These are phyloP conservation scores for Diaporthe caulivora DNA, from an alignment of 2,329 filamentous ascomycete genomes.

Conservation along the genomic window DNA sequence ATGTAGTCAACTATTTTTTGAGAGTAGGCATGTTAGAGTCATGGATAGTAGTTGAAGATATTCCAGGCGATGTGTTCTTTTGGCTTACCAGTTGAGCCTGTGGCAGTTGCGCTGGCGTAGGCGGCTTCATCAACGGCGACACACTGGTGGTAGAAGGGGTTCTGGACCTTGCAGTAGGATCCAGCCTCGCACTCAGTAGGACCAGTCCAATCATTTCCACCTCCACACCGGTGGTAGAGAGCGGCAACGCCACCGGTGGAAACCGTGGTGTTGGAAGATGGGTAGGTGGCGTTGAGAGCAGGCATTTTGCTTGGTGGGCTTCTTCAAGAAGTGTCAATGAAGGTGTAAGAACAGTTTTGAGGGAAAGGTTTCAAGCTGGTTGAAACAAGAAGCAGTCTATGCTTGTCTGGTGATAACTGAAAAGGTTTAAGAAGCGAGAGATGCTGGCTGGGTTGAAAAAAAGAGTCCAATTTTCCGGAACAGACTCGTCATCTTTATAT, in stretches of 20 bases:
- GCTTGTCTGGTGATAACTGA: neutral
- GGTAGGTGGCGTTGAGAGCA: conserved; percentile 19
- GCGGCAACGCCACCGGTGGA: conserved; percentile 5
- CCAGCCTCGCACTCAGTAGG: neutral
- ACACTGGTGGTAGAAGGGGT: conserved; percentile 7
- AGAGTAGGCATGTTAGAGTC: neutral
- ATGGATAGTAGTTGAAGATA: no score
- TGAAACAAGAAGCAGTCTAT: conserved; percentile 25
- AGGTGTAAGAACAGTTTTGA: no score
- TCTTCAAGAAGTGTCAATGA: neutral
- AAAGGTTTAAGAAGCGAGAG: neutral
- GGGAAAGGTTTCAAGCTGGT: conserved; percentile 1
- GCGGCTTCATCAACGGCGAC: neutral
- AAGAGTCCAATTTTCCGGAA: neutral
- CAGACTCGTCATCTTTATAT: neutral
- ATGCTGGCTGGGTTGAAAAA: neutral
- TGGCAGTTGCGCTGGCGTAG: neutral
- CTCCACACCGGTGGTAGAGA: conserved; percentile 1
- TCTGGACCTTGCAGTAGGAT: conserved; percentile 12
- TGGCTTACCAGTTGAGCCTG: conserved; percentile 9
- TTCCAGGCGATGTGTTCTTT: no score
- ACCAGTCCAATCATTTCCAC: conserved; percentile 12
- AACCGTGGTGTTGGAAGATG: neutral
- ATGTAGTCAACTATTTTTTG: conserved; percentile 9
- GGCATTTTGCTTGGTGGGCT: neutral